Base-by-base conservation (phyloP, 2,329 filamentous ascomycete species). In the Cladosporium sp. region DNA sequence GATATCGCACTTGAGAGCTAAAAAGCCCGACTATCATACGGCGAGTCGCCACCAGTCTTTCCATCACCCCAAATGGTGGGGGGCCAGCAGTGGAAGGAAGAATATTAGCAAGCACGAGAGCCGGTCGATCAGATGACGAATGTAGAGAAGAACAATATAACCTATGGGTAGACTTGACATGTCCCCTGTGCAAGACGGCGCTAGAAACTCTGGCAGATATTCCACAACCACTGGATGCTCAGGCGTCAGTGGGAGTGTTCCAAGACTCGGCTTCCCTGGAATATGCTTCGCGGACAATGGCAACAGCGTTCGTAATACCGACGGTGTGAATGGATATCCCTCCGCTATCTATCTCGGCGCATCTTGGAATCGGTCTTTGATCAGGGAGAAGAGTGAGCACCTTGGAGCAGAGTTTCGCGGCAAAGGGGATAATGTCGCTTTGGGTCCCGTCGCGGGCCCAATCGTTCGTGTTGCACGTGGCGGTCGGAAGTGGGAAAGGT, bases 241-340 rank as follows among this genome's bases (percentile, higher is more conserved):
- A 15, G 93, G 93, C 67, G 90, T 95, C 71, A 77, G 75, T 36
- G 91, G 91, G 47, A 82, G 89, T 34, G 77, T 81, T 26, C 66
- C 72, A 12, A 71, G 78, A 8, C 72, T 81, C 12, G 76, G 77
- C 30, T 80, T 79, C 69, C 74, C 70, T 12, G 78, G 78, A 18
- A 70, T 81, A 5, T 81, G 80, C 61, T 70, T 81, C 4, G 75
- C 78, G 21, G 80, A 81, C 66, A 79, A 76, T 8, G 74, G 77
- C 34, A 72, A 76, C 55, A 72, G 76, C 41, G 71, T 80, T 64
- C 72, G 76, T 24, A 74, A 74, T 66, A 61, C 71, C 64, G 70
- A 73, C 15, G 64, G 65, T 44, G 74, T 76, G 11, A 79, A 74
- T 59, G 77, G 77, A 10, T 81, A 78, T 66, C 74, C 79, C 10